A percentile compares a stretch with the other conserved stretches of the same genome.
phyloP scores from a whole-genome alignment of 2,329 filamentous ascomycete species.

The Neofusicoccum laricinum region DNA sequence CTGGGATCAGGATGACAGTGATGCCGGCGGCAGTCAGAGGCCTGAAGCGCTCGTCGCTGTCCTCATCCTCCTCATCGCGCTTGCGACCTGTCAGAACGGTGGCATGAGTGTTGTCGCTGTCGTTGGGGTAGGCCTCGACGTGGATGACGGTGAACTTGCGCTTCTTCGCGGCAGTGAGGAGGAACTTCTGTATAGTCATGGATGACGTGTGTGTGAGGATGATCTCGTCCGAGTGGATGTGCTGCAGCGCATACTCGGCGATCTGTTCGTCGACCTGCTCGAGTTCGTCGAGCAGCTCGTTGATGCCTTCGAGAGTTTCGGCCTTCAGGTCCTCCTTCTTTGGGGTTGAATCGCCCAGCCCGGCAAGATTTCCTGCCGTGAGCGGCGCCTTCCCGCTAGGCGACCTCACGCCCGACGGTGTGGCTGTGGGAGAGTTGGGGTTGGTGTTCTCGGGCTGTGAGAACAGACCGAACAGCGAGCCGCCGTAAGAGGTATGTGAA shows the following conservation, averaged over 20 bases:
- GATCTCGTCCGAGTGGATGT: constrained; percentile 90
- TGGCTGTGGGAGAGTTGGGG: constrained; percentile 48
- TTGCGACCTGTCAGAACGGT: constrained; percentile 56
- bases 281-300: constrained; percentile 94
- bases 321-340: constrained; percentile 64
- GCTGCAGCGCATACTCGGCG: constrained; percentile 79
- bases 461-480: constrained; percentile 85
- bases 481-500: constrained; percentile 64
- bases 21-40: constrained; percentile 75
- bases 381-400: constrained; percentile 44
- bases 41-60: constrained; percentile 63
- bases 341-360: constrained; percentile 39
- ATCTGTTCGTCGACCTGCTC: constrained; percentile 92
- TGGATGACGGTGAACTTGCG: constrained; percentile 89
- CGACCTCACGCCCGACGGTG: constrained; percentile 40
- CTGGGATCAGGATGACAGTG: constrained; percentile 77
- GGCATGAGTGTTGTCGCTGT: constrained; percentile 62
- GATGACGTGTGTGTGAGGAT: constrained; percentile 88
- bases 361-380: constrained; percentile 33
- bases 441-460: constrained; percentile 58
- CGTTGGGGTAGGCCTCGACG: constrained; percentile 70
- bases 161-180: constrained; percentile 82
- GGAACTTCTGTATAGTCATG: constrained; percentile 81
- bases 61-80: constrained; percentile 46
- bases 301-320: constrained; percentile 89